Evolutionary conservation across 352 stramenopile species (phyloP), one percentile per base, ranked within the genome.

Genomic region (Phytophthora hybrid): DNA sequence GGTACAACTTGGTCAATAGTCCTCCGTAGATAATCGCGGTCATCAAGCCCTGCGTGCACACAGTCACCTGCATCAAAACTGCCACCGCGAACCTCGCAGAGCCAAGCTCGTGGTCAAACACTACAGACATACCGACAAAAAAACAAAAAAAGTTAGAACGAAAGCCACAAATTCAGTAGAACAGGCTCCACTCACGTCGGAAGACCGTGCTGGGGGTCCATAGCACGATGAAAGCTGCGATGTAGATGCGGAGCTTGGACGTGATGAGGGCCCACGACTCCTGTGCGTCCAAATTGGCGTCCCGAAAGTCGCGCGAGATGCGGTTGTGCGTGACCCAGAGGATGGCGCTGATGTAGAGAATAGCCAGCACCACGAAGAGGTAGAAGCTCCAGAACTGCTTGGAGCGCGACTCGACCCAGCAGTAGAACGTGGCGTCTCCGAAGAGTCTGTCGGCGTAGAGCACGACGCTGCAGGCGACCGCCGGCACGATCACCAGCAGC

Each of bases 11-110:
- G 0, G 80, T 79, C 0, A 84, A 51, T 18, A 87, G 58, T 29
- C 82, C 82, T 58, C 82, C 82, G 59, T 94, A 92, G 63, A 94
- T 89, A 63, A 92, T 79, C 10, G 80, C 81, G 11, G 77, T 93
- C 4, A 79, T 77, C 49, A 93, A 87, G 21, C 87, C 87, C 31
- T 92, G 80, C 2, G 77, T 81, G 37, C 83, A 93, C 34, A 92
- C 63, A 19, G 84, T 91, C 44, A 83, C 44, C 55, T 94, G 88
- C 88, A 93, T 93, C 44, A 82, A 57, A 39, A 93, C 62, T 0
- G 84, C 88, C 54, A 94, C 58, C 4, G 66, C 26, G 56, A 90
- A 94, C 13, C 58, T 83, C 10, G 83, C 76, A 3, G 63, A 60
- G 7, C 82, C 85, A 14, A 94, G 41, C 11, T 76, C 44, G 10